Base-by-base conservation (phyloP, 768 basidiomycete genomes). In the Boletus subparvulus region DNA sequence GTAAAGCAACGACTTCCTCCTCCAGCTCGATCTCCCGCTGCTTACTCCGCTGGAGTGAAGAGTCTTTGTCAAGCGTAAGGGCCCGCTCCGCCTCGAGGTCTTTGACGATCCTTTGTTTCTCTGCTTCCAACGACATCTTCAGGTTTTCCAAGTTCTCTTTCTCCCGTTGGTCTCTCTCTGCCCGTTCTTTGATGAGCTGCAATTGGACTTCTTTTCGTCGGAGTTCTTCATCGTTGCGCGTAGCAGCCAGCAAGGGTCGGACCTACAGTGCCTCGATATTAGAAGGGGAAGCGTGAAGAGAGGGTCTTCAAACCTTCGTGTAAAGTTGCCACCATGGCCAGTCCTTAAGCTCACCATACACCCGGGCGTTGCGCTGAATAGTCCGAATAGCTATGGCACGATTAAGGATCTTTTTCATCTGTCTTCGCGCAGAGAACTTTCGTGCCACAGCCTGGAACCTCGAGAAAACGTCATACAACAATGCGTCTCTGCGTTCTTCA, bases 241-340 rank as follows among this genome's bases (percentile, higher is more conserved):
- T 96, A 0, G 95, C 95, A 21, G 92, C 92, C 32, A 99, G 81
- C 14, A 98, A 72, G 0, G 97, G 97, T 35, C 95, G 90, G 19
- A 99, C 87, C 89, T 91, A 54, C n/a, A 45, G 21, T 54, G 6
- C 26, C 50, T 64, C 53, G 55, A 44, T 3, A 52, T 62, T 48
- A 60, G 48, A 24, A 45, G 42, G 40, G 10, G 50, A 35, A 42
- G 19, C 24, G 3, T 35, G 14, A 14, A 52, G n/a, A 35, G 24
- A 37, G 14, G 4, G 0, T 17, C 7, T 13, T 53, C 72, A 44
- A 58, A 85, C 93, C 78, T 96, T 96, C 3, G 94, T 94, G 69
- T 95, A 99, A 10, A 98, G 79, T 60, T 94, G 90, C 97, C 97
- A 99, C 97, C 97, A 98, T 2, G 96, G 94, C 97, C 97, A 98